phyloP scores from a whole-genome alignment of 257 asterid genomes.

The Capsicum chinense region DNA sequence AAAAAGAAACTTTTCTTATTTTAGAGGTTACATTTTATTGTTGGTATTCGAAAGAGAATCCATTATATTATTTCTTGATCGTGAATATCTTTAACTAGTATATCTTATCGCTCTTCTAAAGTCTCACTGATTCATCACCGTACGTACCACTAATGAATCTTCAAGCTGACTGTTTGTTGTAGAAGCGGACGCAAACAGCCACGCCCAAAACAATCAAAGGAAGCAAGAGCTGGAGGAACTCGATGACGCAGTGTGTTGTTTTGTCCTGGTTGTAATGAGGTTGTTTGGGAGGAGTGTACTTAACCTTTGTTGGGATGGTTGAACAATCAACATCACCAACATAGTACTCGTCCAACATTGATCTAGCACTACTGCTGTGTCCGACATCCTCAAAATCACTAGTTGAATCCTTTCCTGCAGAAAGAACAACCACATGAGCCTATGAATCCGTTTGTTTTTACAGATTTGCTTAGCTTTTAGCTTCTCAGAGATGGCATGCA shows the following conservation, averaged over 20 bases:
- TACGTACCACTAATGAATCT: background rate
- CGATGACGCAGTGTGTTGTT: slow-evolving; percentile 60
- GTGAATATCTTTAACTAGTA: too few species aligned
- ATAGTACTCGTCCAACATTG: slow-evolving; percentile 53
- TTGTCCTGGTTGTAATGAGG: slow-evolving; percentile 59
- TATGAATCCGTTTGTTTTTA: background rate
- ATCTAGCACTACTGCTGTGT: slow-evolving; percentile 61
- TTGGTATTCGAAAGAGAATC: too few species aligned
- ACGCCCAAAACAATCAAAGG: slow-evolving; percentile 67
- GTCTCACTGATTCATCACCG: background rate
- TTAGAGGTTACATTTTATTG: too few species aligned
- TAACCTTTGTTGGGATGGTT: slow-evolving; percentile 47
- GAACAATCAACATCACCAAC: slow-evolving; percentile 60
- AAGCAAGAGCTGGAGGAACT: slow-evolving; percentile 78
- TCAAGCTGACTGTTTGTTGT: slow-evolving; percentile 68
- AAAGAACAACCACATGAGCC: background rate
- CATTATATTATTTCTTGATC: too few species aligned
- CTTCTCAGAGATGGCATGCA: background rate
- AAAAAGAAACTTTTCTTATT: background rate
- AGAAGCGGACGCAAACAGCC: slow-evolving; percentile 71
- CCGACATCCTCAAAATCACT: slow-evolving; percentile 73
- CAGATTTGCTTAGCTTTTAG: background rate
- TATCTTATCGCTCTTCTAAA: background rate
- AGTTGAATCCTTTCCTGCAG: slow-evolving; percentile 78
- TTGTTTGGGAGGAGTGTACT: slow-evolving; percentile 61